Conservation (phyloP, 2,329 filamentous ascomycete genomes). For the Aspergillus tamarii region DNA sequence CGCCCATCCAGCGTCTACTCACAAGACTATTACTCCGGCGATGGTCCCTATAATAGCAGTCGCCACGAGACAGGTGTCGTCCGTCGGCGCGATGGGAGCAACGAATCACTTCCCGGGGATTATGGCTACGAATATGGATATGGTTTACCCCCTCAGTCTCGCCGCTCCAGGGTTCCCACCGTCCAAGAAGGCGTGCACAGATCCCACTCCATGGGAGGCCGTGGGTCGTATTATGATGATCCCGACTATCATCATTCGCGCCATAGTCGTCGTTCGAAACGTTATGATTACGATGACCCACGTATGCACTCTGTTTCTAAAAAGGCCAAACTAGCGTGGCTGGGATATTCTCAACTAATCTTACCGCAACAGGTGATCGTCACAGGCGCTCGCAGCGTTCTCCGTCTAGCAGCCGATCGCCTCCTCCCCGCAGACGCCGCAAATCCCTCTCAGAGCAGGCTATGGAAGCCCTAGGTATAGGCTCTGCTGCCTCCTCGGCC, state of each 20-base stretch:
- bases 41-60: slow-evolving; percentile 19
- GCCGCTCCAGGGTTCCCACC: slow-evolving; percentile 29
- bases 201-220: slow-evolving; percentile 40
- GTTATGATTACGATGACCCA: slow-evolving; percentile 53
- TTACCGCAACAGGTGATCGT: slow-evolving; percentile 31
- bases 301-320: slow-evolving; percentile 32
- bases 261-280: slow-evolving; percentile 49
- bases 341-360: not conserved
- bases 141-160: slow-evolving; percentile 29
- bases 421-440: slow-evolving; percentile 40
- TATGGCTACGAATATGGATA: slow-evolving; percentile 44
- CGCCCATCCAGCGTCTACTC: slow-evolving; percentile 30
- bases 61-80: slow-evolving; percentile 21
- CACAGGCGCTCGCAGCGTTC: slow-evolving; percentile 37
- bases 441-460: slow-evolving; percentile 54
- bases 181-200: slow-evolving; percentile 41
- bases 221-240: slow-evolving; percentile 39
- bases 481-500: slow-evolving; percentile 47
- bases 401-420: slow-evolving; percentile 45
- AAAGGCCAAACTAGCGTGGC: not conserved
- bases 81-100: slow-evolving; percentile 65
- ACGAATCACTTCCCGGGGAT: slow-evolving; percentile 69
- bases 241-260: slow-evolving; percentile 34
- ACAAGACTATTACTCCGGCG: slow-evolving; percentile 32
- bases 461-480: slow-evolving; percentile 61